A percentile compares a stretch with the other conserved stretches of the same genome.
Evolutionary conservation across 2,329 filamentous ascomycete genomes (phyloP).

Genomic region (Beauveria sp.): DNA sequence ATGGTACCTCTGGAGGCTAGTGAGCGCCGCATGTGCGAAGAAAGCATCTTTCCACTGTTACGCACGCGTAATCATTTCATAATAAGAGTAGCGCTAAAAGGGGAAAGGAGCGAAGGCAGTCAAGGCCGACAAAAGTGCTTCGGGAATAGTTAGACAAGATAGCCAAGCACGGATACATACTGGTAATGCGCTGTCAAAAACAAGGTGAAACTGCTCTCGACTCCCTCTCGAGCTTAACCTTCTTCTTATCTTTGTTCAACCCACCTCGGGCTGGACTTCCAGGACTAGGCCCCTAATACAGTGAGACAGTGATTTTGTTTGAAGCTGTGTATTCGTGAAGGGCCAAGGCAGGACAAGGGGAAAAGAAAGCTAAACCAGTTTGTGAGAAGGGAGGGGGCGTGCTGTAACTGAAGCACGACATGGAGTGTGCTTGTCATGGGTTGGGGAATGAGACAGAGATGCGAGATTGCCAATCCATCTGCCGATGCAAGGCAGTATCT

Average conservation of each 20-base stretch:
- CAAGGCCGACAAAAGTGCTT: neutral
- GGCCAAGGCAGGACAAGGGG: neutral
- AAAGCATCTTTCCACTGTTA: neutral
- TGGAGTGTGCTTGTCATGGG: neutral
- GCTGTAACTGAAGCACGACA: neutral
- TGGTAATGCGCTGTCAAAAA: neutral
- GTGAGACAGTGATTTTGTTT: slow-evolving; percentile 9
- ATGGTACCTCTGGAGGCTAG: neutral
- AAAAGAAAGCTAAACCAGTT: neutral
- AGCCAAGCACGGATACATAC: too few relatives aligned
- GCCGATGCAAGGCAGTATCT: neutral
- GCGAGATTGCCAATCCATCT: neutral
- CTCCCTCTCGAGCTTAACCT: neutral
- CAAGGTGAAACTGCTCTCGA: neutral
- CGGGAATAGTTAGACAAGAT: too few relatives aligned
- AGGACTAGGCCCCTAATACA: neutral
- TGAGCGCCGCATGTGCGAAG: neutral
- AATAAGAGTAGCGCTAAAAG: neutral
- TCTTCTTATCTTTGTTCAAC: neutral
- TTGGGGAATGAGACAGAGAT: slow-evolving; percentile 3
- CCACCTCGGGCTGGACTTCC: neutral
- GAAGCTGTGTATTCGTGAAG: neutral
- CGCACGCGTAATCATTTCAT: neutral
- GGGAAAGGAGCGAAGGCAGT: neutral
- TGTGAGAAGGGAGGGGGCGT: neutral